Evolutionary conservation across 164 flowering plant genomes (phyloP).

Genomic region (Nymphaea colorata): DNA sequence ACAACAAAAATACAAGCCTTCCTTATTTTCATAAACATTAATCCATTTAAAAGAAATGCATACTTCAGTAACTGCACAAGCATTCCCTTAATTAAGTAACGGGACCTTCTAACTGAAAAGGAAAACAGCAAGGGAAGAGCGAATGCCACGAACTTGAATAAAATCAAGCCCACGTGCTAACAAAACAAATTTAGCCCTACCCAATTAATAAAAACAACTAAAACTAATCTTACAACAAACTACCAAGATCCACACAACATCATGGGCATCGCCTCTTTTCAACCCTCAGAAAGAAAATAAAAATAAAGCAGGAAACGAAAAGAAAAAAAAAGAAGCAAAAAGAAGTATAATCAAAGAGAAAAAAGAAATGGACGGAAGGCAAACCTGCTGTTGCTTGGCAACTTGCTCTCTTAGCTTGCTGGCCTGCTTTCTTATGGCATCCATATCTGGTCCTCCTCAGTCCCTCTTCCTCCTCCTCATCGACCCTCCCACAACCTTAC

Average conservation of each 20-base stretch:
- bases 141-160: too few relatives aligned
- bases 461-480: not conserved
- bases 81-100: not conserved
- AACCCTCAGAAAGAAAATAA: too few relatives aligned
- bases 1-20: too few relatives aligned
- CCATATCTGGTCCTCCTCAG: constrained; percentile 26
- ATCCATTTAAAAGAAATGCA: too few relatives aligned
- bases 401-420: constrained; percentile 80
- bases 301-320: too few relatives aligned
- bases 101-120: not conserved
- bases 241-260: too few relatives aligned
- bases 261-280: too few relatives aligned
- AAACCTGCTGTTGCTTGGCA: constrained; percentile 87
- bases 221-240: not conserved
- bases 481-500: not conserved
- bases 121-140: too few relatives aligned
- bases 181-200: not conserved
- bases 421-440: constrained; percentile 71
- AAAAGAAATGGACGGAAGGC: not conserved
- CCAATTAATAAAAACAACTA: not conserved
- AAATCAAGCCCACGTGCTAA: not conserved
- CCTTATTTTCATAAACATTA: too few relatives aligned
- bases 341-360: not conserved
- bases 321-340: not conserved
- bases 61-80: too few relatives aligned